These are phyloP conservation scores for Epichloe sylvatica DNA, from an alignment of 2,329 filamentous ascomycete species.

Conservation along the genomic window DNA sequence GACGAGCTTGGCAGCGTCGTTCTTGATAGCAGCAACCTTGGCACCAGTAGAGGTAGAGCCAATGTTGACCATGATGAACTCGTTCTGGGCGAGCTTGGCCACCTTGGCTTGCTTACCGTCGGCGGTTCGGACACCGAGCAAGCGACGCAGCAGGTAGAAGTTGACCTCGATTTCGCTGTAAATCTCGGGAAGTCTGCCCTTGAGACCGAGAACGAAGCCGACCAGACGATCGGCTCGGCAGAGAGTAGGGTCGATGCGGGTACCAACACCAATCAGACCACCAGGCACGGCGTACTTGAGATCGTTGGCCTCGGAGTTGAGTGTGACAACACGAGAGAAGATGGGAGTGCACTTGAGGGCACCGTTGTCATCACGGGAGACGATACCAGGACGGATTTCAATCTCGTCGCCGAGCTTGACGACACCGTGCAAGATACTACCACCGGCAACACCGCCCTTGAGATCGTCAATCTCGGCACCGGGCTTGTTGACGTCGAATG, in stretches of 20 bases:
- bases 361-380: conserved; percentile 85
- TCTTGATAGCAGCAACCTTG: conserved; percentile 93
- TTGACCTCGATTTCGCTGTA: conserved; percentile 98
- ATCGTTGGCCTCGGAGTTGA: conserved; percentile 96
- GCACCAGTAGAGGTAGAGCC: conserved; percentile 93
- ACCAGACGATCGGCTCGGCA: conserved; percentile 98
- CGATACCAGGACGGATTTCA: conserved; percentile 96
- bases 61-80: conserved; percentile 99
- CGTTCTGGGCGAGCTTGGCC: conserved; percentile 93
- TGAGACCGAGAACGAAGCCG: conserved; percentile 91
- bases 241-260: conserved; percentile 89
- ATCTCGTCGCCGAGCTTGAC: conserved; percentile 96
- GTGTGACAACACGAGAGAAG: conserved; percentile 83
- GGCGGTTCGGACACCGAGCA: conserved; percentile 92
- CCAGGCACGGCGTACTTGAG: conserved; percentile 96
- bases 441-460: conserved; percentile 97
- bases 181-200: conserved; percentile 86
- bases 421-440: conserved; percentile 89
- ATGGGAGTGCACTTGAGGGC: conserved; percentile 95
- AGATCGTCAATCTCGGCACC: conserved; percentile 97
- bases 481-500: conserved; percentile 99
- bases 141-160: conserved; percentile 90
- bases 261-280: conserved; percentile 96
- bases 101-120: conserved; percentile 99
- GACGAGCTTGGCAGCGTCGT: conserved; percentile 89